Evolutionary conservation across 805 yeast genomes (phyloP).

Genomic region (Debaryomyces hansenii): DNA sequence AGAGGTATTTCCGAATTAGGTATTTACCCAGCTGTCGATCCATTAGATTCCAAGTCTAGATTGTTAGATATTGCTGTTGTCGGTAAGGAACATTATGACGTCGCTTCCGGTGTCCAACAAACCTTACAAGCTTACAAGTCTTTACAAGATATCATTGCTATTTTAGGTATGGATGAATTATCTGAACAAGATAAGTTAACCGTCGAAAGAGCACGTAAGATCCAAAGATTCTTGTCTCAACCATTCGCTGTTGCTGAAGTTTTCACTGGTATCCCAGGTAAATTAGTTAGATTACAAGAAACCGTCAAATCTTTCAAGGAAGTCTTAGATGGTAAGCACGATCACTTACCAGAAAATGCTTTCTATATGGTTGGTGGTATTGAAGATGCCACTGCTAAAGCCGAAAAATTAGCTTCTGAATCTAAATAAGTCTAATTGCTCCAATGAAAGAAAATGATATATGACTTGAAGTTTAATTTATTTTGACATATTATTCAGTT

Average conservation of each 20-base stretch:
- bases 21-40: slow-evolving; percentile 99
- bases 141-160: slow-evolving; percentile 99
- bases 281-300: slow-evolving; percentile 94
- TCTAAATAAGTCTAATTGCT: slow-evolving; percentile 50
- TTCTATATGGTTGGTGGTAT: slow-evolving; percentile 99
- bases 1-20: slow-evolving; percentile 99
- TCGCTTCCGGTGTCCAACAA: slow-evolving; percentile 94
- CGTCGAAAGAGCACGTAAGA: slow-evolving; percentile 99
- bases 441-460: slow-evolving; percentile 7
- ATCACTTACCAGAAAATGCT: slow-evolving; percentile 97
- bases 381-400: slow-evolving; percentile 97
- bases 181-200: slow-evolving; percentile 98
- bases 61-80: slow-evolving; percentile 95
- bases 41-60: slow-evolving; percentile 98
- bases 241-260: slow-evolving; percentile 99
- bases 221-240: slow-evolving; percentile 99
- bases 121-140: slow-evolving; percentile 99
- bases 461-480: slow-evolving; percentile 9
- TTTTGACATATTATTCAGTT: slow-evolving; percentile 10
- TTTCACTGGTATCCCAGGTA: slow-evolving; percentile 99
- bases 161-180: slow-evolving; percentile 99
- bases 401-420: slow-evolving; percentile 97
- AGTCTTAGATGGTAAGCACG: slow-evolving; percentile 98
- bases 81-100: slow-evolving; percentile 98
- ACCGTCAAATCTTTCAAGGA: slow-evolving; percentile 94